Percentiles rank a stretch among this genome's conserved stretches.
Conservation (phyloP, 2,329 filamentous ascomycete genomes). For the Fusarium sp. region DNA sequence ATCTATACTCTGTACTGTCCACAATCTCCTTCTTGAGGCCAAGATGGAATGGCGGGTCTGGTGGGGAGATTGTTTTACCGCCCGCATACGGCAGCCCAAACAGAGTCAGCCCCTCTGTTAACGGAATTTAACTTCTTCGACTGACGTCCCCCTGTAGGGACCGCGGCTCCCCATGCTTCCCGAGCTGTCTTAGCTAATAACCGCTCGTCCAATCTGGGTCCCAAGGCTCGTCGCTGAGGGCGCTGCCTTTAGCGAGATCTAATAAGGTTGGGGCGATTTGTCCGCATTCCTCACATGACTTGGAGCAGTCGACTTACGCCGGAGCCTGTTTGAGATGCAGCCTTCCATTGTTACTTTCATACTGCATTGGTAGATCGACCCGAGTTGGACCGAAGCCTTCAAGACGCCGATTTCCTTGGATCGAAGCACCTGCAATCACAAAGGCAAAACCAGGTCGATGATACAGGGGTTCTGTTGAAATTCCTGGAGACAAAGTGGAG, state of each 20-base stretch:
- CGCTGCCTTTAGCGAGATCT: slow-evolving; percentile 42
- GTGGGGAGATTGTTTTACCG: slow-evolving; percentile 36
- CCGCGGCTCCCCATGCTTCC: slow-evolving; percentile 26
- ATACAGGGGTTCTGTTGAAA: slow-evolving; percentile 15
- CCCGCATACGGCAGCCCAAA: slow-evolving; percentile 39
- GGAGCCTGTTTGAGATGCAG: background rate
- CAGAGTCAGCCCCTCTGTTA: slow-evolving; percentile 28
- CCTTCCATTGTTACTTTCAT: background rate
- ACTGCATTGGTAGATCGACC: background rate
- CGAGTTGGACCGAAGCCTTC: background rate
- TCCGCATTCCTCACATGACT: slow-evolving; percentile 32
- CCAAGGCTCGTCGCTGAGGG: slow-evolving; percentile 44
- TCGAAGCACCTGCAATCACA: slow-evolving; percentile 1
- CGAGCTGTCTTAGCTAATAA: slow-evolving; percentile 28
- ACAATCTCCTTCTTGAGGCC: slow-evolving; percentile 5
- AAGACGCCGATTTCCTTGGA: background rate
- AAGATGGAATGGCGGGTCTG: slow-evolving; percentile 32
- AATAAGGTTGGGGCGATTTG: slow-evolving; percentile 36
- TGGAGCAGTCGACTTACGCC: background rate
- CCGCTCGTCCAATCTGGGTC: slow-evolving; percentile 25
- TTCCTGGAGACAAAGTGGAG: slow-evolving; percentile 35
- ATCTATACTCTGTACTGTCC: background rate
- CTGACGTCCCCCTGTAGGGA: slow-evolving; percentile 19
- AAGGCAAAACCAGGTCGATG: slow-evolving; percentile 8
- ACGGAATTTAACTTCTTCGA: slow-evolving; percentile 29